Base-by-base conservation (phyloP, 2,329 filamentous ascomycete genomes). In the Aspergillus phoenicis region DNA sequence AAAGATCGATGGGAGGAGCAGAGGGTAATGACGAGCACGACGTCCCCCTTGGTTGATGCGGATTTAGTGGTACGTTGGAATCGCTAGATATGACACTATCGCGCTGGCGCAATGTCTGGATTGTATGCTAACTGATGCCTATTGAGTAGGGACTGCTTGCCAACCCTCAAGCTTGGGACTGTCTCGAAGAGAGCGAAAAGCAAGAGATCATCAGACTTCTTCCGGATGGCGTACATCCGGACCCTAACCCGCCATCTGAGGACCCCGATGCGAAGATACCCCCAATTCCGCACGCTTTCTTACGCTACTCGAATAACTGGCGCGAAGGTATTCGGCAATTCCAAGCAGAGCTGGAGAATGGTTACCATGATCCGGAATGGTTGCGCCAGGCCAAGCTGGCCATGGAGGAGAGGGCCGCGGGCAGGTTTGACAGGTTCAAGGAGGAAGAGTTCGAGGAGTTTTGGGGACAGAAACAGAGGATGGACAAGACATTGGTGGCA, bases 311-410 rank as follows among this genome's bases (percentile, higher is more conserved):
- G 22, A 75, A 78, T 49, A 77, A 80, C 59, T 85, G 86, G 73
- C 79, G 82, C 22, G 81, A 82, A 20, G 83, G 80, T 47, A 71
- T 87, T 41, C 80, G 82, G 17, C 78, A 81, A 54, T 88, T 85
- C 69, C 81, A 87, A 68, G 70, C 81, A 3, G 85, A 89, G 64
- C 76, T 89, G 1, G 72, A 72, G 22, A 76, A 80, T 26, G 87
- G 87, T 2, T 81, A 80, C 53, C 82, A 87, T 64, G 81, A 83
- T n/a, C 82, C 83, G 8, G 78, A 79, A 54, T 89, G 86, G 86
- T 78, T 84, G 60, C 75, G 75, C 2, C 77, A 85, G 59, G 87
- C 87, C 13, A 75, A 79, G 36, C 72, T 79, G 64, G 87, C 87
- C 1, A 80, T 82, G 54, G 68, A 79, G 54, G 78, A 83, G 62